These are phyloP conservation scores for Pseudocercospora macadamiae DNA, from an alignment of 2,329 filamentous ascomycete genomes.

Conservation along the genomic window DNA sequence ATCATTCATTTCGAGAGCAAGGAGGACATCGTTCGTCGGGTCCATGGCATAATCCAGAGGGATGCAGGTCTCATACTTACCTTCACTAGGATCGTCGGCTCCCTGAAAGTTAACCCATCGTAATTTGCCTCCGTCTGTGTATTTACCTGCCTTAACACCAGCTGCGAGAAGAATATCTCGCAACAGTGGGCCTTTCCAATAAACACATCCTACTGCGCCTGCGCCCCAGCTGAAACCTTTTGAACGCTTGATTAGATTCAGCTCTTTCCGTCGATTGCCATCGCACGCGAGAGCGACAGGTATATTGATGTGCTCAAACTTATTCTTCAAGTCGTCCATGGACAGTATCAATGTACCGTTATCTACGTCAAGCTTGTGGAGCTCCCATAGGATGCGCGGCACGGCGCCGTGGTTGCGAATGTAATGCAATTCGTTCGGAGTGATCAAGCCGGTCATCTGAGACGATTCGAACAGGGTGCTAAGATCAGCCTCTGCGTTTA, in stretches of 20 bases:
- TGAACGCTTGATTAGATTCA: constrained; percentile 54
- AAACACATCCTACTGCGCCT: constrained; percentile 53
- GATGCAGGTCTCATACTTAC: constrained; percentile 54
- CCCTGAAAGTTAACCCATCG: constrained; percentile 56
- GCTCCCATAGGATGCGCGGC: constrained; percentile 54
- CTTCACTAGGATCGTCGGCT: constrained; percentile 51
- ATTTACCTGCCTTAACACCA: constrained; percentile 38
- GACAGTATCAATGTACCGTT: constrained; percentile 43
- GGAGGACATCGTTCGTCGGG: constrained; percentile 51
- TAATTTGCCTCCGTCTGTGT: constrained; percentile 29
- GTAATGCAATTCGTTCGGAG: constrained; percentile 56
- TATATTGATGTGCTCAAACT: constrained; percentile 53
- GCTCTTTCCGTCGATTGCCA: constrained; percentile 56
- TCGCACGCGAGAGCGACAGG: constrained; percentile 54
- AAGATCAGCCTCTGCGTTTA: constrained; percentile 55
- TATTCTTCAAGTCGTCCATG: constrained; percentile 50
- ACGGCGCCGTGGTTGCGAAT: constrained; percentile 60
- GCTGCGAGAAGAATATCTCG: constrained; percentile 50
- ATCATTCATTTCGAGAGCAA: constrained; percentile 59
- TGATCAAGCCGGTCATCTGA: constrained; percentile 47
- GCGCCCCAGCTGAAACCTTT: constrained; percentile 55
- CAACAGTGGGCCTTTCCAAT: constrained; percentile 54
- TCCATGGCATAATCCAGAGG: constrained; percentile 55
- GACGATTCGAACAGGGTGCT: constrained; percentile 46
- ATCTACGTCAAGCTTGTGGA: constrained; percentile 53